Base-by-base conservation (phyloP, 2,329 filamentous ascomycete genomes). In the Fusarium piperis region DNA sequence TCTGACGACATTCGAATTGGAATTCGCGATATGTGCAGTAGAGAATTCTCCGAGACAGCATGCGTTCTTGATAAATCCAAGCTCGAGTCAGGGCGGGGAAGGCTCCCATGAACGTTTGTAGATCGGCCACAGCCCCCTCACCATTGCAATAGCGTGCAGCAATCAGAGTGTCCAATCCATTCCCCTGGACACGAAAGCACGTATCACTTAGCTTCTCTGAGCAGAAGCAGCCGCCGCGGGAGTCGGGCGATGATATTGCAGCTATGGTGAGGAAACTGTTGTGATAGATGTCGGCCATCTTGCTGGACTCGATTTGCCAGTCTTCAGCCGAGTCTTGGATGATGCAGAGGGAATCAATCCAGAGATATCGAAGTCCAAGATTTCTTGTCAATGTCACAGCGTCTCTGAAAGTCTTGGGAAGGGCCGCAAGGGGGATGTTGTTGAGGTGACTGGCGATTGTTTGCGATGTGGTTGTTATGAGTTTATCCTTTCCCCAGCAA, bases 281-380 rank as follows among this genome's bases (percentile, higher is more conserved):
- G 16, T 44, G 35, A 33, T 64, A 64, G 10, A 64, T 30, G 13
- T 48, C 48, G 16, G 36, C 36, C 61, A 64, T 67, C 16, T 59
- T 51, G 6, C 30, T 32, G 3, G 56, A 57, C 30, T 67, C 61
- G 13, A 39, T 46, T 2, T 33, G 13, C 64, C 64, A 67, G 30
- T 63, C 60, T 2, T 52, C 23, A 3, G 10, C 7, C 6, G 58
- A 59, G 32, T 70, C 59, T 32, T 73, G 69, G 9, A 73, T 61
- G 39, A 73, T 70, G 53, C 71, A 73, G 3, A 73, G 44, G 1
- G 55, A 63, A 46, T 73, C 71, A 5, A 68, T 68, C 59, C 59
- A 62, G 4, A 73, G 39, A 39, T 73, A 73, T n/a, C 39, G 59
- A 3, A 67, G 30, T 5, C 53, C 44, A 18, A 73, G 61, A 16